Percentiles rank a stretch among this genome's conserved stretches.
Conservation (phyloP, 805 yeast species). For the Ogataea methylovora region DNA sequence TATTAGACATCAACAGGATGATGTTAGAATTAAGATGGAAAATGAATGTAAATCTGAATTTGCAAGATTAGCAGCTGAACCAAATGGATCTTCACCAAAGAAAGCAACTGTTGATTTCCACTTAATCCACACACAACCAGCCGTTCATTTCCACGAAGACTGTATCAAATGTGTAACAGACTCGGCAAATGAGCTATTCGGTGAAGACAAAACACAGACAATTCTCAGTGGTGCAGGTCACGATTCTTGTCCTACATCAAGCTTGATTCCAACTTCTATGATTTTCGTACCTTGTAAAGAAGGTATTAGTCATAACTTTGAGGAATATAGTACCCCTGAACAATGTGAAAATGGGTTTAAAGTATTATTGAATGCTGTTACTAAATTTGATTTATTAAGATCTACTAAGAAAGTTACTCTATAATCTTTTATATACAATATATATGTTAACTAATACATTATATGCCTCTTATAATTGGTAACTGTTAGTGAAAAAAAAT, state of each 20-base stretch:
- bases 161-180: conserved; percentile 45
- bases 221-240: conserved; percentile 71
- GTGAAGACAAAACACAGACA: conserved; percentile 32
- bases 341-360: conserved; percentile 54
- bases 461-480: too few relatives aligned
- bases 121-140: conserved; percentile 42
- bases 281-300: conserved; percentile 62
- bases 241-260: conserved; percentile 55
- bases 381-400: conserved; percentile 14
- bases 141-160: conserved; percentile 47
- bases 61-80: conserved; percentile 23
- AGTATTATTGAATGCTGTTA: conserved; percentile 45
- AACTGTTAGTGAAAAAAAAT: too few relatives aligned
- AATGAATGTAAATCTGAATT: conserved; percentile 32
- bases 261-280: conserved; percentile 62
- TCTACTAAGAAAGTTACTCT: neutral
- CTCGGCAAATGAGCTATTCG: conserved; percentile 43
- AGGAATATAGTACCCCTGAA: conserved; percentile 58
- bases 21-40: conserved; percentile 27
- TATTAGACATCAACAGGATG: conserved; percentile 47
- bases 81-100: conserved; percentile 19
- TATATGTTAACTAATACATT: too few relatives aligned
- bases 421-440: too few relatives aligned
- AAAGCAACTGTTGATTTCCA: conserved; percentile 33
- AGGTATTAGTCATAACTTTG: conserved; percentile 62